Conservation (phyloP, 2,329 filamentous ascomycete species). For the Sporothrix phasma region DNA sequence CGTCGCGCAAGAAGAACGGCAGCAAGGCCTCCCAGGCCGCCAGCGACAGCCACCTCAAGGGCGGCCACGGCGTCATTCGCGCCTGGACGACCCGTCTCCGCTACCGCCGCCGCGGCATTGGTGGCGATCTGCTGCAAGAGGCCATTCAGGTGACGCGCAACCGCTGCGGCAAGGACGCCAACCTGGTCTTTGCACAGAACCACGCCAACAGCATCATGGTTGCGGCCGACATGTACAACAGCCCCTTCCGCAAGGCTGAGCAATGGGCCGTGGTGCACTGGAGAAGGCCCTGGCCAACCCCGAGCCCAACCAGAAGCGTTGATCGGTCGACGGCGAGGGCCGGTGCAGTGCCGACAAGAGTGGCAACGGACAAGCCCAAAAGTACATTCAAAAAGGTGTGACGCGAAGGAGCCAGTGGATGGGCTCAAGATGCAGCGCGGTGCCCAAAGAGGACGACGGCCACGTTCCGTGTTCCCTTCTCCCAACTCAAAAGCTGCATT, state of each 20-base stretch:
- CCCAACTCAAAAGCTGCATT: not conserved
- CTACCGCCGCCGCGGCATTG: slow-evolving; percentile 64
- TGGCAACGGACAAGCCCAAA: not conserved
- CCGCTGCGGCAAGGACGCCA: slow-evolving; percentile 56
- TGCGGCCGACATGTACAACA: slow-evolving; percentile 53
- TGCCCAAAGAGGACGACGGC: not conserved
- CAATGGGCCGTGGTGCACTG: slow-evolving; percentile 43
- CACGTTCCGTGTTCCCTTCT: not conserved
- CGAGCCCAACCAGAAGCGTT: slow-evolving; percentile 38
- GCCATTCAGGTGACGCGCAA: slow-evolving; percentile 59
- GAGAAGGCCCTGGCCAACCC: slow-evolving; percentile 41
- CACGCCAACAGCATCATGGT: slow-evolving; percentile 66
- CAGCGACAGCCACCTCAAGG: slow-evolving; percentile 31
- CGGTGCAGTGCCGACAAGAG: not conserved
- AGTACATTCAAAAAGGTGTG: not conserved
- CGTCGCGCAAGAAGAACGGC: slow-evolving; percentile 10
- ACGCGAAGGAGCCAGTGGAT: not conserved
- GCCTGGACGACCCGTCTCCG: slow-evolving; percentile 69
- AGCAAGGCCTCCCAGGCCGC: slow-evolving; percentile 12
- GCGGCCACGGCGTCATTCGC: slow-evolving; percentile 61
- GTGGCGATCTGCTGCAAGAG: slow-evolving; percentile 60
- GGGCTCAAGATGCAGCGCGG: not conserved
- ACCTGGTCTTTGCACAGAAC: slow-evolving; percentile 62
- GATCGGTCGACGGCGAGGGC: not conserved
- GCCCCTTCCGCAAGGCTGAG: slow-evolving; percentile 49